Evolutionary conservation across 2,329 filamentous ascomycete species (phyloP), one percentile per base, ranked within the genome.

Genomic region (Sporothrix luriei): DNA sequence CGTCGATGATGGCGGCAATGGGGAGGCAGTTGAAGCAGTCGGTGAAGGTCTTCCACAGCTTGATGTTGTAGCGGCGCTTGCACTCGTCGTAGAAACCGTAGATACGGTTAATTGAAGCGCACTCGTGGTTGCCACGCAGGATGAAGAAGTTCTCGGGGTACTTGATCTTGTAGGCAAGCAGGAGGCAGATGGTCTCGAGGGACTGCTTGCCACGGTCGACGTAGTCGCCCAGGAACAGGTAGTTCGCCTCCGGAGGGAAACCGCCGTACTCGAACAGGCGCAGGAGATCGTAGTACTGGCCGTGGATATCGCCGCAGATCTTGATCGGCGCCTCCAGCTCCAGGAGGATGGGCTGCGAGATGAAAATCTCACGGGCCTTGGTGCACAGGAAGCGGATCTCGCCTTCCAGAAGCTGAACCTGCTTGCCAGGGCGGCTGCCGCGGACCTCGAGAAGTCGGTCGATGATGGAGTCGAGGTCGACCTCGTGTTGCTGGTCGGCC

Each of bases 71-170:
- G 76, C 94, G 88, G 79, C 95, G 91, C 86, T 99, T 99, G 90
- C 94, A 99, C 83, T 99, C 94, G 78, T 99, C 95, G 85, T 99
- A 99, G 85, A 99, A 99, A 71, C 95, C 95, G 81, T 99, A 99
- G 82, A 98, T 97, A 78, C 95, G 93, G 85, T 97, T 99, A 85
- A 99, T 97, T 68, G 92, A 97, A 71, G 95, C 95, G 83, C 95
- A 98, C 82, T 99, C 95, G 85, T 99, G 95, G 85, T 99, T 99
- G 73, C 95, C 95, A 75, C 95, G 93, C 71, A 99, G 88, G 75
- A 99, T 91, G 85, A 99, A 99, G 84, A 99, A 98, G 85, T 99
- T 99, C 84, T 99, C 95, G 64, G 95, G 95, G 80, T 97, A 98
- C 85, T 98, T 98, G 88, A 99, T 97, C 88, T 99, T 99, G 88